A percentile compares a stretch with the other conserved stretches of the same genome.
phyloP scores from a whole-genome alignment of 331 rosid species.

The Malus hybrid region DNA sequence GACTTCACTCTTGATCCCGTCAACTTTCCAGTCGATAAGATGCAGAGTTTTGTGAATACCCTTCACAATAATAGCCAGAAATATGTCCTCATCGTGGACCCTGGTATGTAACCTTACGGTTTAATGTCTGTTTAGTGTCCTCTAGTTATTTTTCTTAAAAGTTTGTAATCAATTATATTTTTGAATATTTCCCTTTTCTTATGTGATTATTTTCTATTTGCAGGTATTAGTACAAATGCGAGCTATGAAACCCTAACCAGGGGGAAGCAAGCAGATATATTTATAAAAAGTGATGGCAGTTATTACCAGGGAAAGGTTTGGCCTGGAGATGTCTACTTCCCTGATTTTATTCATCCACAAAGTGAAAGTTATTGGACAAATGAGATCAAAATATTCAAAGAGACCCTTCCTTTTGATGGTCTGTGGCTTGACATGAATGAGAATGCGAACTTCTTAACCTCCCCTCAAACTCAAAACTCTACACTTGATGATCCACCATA shows the following conservation, averaged over 20 bases:
- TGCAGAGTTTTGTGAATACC: slow-evolving; percentile 39
- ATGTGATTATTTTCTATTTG: no score
- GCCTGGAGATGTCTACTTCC: slow-evolving; percentile 67
- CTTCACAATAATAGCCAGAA: slow-evolving; percentile 60
- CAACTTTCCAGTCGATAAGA: slow-evolving; percentile 49
- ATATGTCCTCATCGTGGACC: slow-evolving; percentile 60
- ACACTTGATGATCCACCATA: slow-evolving; percentile 72
- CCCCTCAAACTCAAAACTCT: slow-evolving; percentile 37
- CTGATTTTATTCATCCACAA: slow-evolving; percentile 56
- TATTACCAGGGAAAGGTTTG: slow-evolving; percentile 60
- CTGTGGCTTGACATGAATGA: slow-evolving; percentile 87
- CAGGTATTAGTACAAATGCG: background rate
- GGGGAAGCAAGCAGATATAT: slow-evolving; percentile 33
- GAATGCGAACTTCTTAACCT: slow-evolving; percentile 44
- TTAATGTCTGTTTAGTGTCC: no score
- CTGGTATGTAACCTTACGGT: slow-evolving; percentile 28
- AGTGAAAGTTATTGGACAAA: slow-evolving; percentile 43
- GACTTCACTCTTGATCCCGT: slow-evolving; percentile 76
- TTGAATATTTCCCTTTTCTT: background rate
- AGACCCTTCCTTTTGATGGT: slow-evolving; percentile 58
- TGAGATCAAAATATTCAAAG: slow-evolving; percentile 49
- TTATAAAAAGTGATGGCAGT: slow-evolving; percentile 43
- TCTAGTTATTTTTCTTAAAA: no score
- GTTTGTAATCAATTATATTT: no score
- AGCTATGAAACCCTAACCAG: background rate